Percentiles rank a stretch among this genome's conserved stretches.
Conservation (phyloP, 768 basidiomycete species). For the Boletus rex-veris region DNA sequence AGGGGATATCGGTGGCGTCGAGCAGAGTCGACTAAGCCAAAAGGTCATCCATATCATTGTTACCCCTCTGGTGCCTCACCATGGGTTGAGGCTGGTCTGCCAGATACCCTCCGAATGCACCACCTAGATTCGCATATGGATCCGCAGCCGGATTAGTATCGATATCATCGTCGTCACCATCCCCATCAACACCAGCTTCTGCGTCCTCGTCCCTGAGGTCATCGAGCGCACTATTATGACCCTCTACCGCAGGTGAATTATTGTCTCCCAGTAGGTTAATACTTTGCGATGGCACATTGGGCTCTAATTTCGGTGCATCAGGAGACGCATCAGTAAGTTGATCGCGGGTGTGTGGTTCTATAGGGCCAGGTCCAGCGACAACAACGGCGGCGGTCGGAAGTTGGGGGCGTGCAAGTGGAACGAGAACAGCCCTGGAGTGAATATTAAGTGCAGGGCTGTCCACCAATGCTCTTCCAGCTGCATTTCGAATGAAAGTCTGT, state of each 20-base stretch:
- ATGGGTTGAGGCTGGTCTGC: constrained; percentile 73
- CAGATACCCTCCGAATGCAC: constrained; percentile 70
- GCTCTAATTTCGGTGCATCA: constrained; percentile 30
- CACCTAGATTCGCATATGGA: constrained; percentile 81
- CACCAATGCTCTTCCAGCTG: constrained; percentile 72
- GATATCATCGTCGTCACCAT: constrained; percentile 43
- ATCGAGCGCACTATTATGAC: constrained; percentile 2
- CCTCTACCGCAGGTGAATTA: constrained; percentile 1
- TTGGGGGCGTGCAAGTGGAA: constrained; percentile 53
- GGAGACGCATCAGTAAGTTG: constrained; percentile 25
- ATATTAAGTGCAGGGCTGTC: constrained; percentile 90
- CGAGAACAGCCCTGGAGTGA: constrained; percentile 69
- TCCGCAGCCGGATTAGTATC: constrained; percentile 40
- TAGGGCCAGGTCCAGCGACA: constrained; percentile 55
- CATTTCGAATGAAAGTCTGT: constrained; percentile 91
- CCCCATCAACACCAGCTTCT: constrained; percentile 28
- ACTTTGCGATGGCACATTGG: constrained; percentile 28
- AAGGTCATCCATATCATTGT: constrained; percentile 62
- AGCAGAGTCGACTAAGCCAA: constrained; percentile 43
- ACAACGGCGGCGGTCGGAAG: constrained; percentile 43
- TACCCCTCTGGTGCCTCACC: constrained; percentile 36
- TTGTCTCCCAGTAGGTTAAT: constrained; percentile 21
- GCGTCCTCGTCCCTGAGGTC: constrained; percentile 25
- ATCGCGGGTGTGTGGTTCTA: constrained; percentile 28
- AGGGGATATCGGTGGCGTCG: neutral